Conservation (phyloP, 2,329 filamentous ascomycete species). For the Cyclaneusma minus region DNA sequence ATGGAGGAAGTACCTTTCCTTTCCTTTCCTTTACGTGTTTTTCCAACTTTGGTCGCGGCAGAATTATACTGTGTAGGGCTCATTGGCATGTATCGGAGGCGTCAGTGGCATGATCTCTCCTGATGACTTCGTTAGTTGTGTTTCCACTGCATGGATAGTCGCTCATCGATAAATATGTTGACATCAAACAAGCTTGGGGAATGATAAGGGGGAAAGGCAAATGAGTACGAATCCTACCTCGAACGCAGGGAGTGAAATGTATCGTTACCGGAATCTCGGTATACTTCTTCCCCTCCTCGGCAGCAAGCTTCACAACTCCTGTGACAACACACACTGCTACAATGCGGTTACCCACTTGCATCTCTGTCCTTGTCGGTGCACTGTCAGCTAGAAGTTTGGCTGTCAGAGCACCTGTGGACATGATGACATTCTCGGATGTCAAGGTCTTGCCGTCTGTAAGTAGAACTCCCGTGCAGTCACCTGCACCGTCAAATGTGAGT, state of each 20-base stretch:
- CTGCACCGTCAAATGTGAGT: conserved; percentile 29
- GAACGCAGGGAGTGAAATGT: conserved; percentile 25
- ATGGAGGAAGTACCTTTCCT: too few relatives aligned
- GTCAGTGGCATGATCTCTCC: too few relatives aligned
- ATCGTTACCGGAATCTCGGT: conserved; percentile 36
- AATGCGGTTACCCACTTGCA: conserved; percentile 36
- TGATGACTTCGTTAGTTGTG: too few relatives aligned
- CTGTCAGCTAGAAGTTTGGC: conserved; percentile 35
- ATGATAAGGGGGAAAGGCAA: conserved; percentile 7
- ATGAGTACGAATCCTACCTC: conserved; percentile 19
- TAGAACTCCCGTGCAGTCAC: conserved; percentile 31
- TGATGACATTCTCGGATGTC: conserved; percentile 34
- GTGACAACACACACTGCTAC: conserved; percentile 39
- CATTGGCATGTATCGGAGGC: too few relatives aligned
- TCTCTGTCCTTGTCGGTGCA: conserved; percentile 28
- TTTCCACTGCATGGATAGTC: too few relatives aligned
- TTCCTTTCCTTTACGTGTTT: too few relatives aligned
- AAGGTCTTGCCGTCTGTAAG: conserved; percentile 29
- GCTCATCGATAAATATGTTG: too few relatives aligned
- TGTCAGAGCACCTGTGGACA: conserved; percentile 42
- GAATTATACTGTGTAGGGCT: too few relatives aligned
- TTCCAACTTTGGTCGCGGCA: too few relatives aligned
- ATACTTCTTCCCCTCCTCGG: conserved; percentile 30
- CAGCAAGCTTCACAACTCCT: conserved; percentile 28
- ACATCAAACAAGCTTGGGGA: conserved; percentile 28